A percentile compares a stretch with the other conserved stretches of the same genome.
phyloP scores from a whole-genome alignment of 148 eudicot species.

The Silene latifolia region DNA sequence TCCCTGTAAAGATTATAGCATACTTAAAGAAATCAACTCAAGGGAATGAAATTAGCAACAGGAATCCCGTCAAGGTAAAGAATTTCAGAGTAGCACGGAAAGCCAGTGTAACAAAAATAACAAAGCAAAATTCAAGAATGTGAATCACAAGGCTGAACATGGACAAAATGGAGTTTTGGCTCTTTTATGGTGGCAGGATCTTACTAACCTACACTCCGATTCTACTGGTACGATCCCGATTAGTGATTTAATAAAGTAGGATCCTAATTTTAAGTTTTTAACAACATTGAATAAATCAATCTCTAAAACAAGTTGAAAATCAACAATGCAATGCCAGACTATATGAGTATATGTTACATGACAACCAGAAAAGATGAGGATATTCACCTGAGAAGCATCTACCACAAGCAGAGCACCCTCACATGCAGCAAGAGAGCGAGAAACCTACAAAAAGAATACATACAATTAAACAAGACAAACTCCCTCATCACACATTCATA shows the following conservation, averaged over 20 bases:
- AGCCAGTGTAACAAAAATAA: neutral
- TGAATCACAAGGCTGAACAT: too few relatives aligned
- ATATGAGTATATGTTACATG: neutral
- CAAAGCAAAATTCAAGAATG: neutral
- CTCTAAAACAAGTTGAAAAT: neutral
- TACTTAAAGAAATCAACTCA: neutral
- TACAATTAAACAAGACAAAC: neutral
- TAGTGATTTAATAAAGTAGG: too few relatives aligned
- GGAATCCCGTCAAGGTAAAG: neutral
- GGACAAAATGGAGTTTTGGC: too few relatives aligned
- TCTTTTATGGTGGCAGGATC: too few relatives aligned
- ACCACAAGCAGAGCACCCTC: constrained; percentile 99
- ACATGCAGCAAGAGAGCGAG: constrained; percentile 99
- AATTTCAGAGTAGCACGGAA: neutral
- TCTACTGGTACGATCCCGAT: too few relatives aligned
- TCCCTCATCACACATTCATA: neutral
- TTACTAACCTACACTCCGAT: too few relatives aligned
- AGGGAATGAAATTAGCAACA: neutral
- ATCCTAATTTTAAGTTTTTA: too few relatives aligned
- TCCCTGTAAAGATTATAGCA: constrained; percentile 50
- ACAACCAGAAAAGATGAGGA: constrained; percentile 12
- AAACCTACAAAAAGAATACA: constrained; percentile 54
- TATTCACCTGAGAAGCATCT: constrained; percentile 74
- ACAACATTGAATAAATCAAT: too few relatives aligned
- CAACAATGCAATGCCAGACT: neutral